Conservation (phyloP, 495 filamentous ascomycete species). For the Geopyxis carbonaria region DNA sequence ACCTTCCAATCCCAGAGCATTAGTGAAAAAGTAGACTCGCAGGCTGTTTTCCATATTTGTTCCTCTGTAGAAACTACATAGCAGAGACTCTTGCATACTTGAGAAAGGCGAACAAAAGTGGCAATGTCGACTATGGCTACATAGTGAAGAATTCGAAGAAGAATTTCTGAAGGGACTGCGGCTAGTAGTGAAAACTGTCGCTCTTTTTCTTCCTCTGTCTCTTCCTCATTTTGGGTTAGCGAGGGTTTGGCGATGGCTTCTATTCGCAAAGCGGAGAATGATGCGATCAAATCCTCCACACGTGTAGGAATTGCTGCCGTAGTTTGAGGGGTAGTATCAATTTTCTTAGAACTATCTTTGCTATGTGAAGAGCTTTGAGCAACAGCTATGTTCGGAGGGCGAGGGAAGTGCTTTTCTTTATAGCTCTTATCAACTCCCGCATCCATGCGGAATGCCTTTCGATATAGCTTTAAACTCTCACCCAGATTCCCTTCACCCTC, state of each 20-base stretch:
- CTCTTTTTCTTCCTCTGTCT: constrained; percentile 3
- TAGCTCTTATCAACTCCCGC: constrained; percentile 67
- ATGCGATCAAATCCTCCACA: constrained; percentile 45
- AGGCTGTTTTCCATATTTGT: constrained; percentile 71
- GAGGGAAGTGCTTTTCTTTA: constrained; percentile 73
- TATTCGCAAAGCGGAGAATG: constrained; percentile 53
- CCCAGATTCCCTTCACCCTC: constrained; percentile 72
- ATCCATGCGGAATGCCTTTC: constrained; percentile 83
- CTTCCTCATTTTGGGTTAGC: neutral
- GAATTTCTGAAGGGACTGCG: constrained; percentile 61
- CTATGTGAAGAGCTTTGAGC: no score
- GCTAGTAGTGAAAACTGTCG: constrained; percentile 49
- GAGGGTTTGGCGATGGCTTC: constrained; percentile 34
- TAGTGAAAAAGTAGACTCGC: constrained; percentile 49
- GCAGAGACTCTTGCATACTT: constrained; percentile 74
- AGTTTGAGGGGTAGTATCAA: constrained; percentile 32
- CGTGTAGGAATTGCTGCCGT: constrained; percentile 34
- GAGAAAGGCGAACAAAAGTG: constrained; percentile 56
- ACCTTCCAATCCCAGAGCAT: constrained; percentile 72
- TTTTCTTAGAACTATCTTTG: constrained; percentile 6
- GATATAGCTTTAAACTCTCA: constrained; percentile 75
- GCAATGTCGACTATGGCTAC: constrained; percentile 62
- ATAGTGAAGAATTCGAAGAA: constrained; percentile 53
- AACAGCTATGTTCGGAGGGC: constrained; percentile 36
- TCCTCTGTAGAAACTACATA: constrained; percentile 74